A percentile compares a stretch with the other conserved stretches of the same genome.
Conservation (phyloP, 371 early-diverging fungal genomes). For the Catenaria anguillulae region DNA sequence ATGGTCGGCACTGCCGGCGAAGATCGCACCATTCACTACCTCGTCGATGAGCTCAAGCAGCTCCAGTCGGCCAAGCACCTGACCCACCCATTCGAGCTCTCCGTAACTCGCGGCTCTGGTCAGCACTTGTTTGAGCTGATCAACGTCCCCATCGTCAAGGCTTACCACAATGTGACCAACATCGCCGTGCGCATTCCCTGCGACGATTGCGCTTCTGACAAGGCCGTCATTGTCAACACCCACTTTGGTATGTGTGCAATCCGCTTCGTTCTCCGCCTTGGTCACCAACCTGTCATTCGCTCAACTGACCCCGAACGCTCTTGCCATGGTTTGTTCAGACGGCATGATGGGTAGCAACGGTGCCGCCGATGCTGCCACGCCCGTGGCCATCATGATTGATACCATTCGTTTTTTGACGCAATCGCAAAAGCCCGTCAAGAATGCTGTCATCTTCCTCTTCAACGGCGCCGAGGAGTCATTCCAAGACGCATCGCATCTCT, state of each 20-base stretch:
- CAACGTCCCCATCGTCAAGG: slow-evolving; percentile 12
- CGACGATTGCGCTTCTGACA: slow-evolving; percentile 30
- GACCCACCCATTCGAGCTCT: slow-evolving; percentile 29
- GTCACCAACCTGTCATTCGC: not conserved
- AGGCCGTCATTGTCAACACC: slow-evolving; percentile 48
- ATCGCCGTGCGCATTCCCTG: slow-evolving; percentile 56
- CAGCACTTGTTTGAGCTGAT: slow-evolving; percentile 56
- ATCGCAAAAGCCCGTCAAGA: slow-evolving; percentile 28
- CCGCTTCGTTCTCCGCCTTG: not conserved
- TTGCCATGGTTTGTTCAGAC: too few species aligned
- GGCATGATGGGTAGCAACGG: slow-evolving; percentile 27
- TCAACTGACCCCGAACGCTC: not conserved
- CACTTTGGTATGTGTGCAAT: slow-evolving; percentile 63
- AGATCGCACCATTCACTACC: not conserved
- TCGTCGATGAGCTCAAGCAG: not conserved
- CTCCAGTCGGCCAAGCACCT: not conserved
- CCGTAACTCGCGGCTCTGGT: slow-evolving; percentile 42
- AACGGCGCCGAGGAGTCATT: slow-evolving; percentile 68
- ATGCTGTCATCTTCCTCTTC: slow-evolving; percentile 47
- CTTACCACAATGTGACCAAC: slow-evolving; percentile 44
- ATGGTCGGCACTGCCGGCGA: not conserved
- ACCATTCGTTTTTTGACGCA: slow-evolving; percentile 43
- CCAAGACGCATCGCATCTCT: slow-evolving; percentile 61
- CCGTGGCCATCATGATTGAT: slow-evolving; percentile 57
- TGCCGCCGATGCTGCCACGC: slow-evolving; percentile 52